Base-by-base conservation (phyloP, 768 basidiomycete species). In the Calvatia gigantea region DNA sequence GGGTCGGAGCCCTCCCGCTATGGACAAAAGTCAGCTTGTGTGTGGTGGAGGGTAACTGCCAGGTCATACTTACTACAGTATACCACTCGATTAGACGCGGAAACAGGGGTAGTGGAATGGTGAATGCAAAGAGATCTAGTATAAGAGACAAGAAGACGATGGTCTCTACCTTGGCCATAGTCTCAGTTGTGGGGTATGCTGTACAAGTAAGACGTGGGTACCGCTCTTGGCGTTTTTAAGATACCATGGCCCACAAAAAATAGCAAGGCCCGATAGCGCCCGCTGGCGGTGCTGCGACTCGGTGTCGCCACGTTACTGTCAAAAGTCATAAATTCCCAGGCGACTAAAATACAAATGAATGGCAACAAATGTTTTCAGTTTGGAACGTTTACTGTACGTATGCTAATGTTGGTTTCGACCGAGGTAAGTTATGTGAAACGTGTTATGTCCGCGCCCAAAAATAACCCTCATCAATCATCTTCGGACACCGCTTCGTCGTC, bases 31-130 rank as follows among this genome's bases (percentile, higher is more conserved):
- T 57, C 17, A 45, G 29, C 6, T 44, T 41, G n/a, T n/a, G n/a
- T 54, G 42, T 39, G 31, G 9, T 9, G n/a, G 12, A 17, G 8
- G 17, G 32, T 14, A 39, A 21, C 12, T 27, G 35, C 31, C 28
- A 52, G 42, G 47, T 33, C 37, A n/a, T 21, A 69, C 82, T 63
- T 60, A 88, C 90, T 66, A 83, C 69, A 1, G 85, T 86, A 67
- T 94, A 95, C 89, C 89, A 94, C 72, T 95, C 87, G 39, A 97
- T 94, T 47, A 98, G 77, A n/a, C 95, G 84, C n/a, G 96, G 96
- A 70, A 98, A 98, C 28, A 98, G 82, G 19, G 96, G 96, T n/a
- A 98, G 78, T 8, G 94, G 94, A 43, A 96, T 90, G 21, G 93
- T 97, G 70, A 95, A 96, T 11, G 93, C 91, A 79, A 78, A 74